Evolutionary conservation across 331 rosid genomes (phyloP), one percentile per base, ranked within the genome.

Genomic region (Malus hybrid): DNA sequence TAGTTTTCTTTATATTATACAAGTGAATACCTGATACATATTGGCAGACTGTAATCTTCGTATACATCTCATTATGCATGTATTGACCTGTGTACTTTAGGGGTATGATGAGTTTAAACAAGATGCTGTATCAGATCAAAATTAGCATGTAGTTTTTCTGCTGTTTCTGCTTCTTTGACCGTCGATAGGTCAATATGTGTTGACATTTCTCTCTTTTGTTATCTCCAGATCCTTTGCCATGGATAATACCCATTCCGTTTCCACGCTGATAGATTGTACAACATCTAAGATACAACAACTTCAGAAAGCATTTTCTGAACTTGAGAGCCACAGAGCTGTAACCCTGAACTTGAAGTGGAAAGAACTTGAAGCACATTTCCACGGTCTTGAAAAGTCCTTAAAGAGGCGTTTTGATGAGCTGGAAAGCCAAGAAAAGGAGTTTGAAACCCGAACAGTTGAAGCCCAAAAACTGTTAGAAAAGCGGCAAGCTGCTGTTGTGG

Each of bases 261-360:
- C 89, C 67, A 83, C 90, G 6, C 80, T 92, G 79, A 95, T 95
- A 34, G 96, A 88, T 78, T 90, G 91, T 75, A 92, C 99, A 24
- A 79, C 93, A 72, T 90, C 97, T 42, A 95, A 92, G 91, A 92
- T 95, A 79, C 96, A 87, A 73, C 99, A 95, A 85, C 97, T 95
- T 75, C 99, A 95, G 81, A 90, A 86, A 85, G 99, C 99, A 19
- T 94, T 94, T 85, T 97, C 99, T 83, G 99, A 94, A 83, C 99
- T 94, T 79, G 97, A 94, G 88, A 90, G 97, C 71, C 92, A 90
- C 84, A 84, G 96, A 69, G 93, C 98, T 7, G 84, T 95, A 52
- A 85, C 96, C 70, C 92, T 92, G 50, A 94, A 94, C 82, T 3
- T 94, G 85, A 94, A 90, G 84, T 92, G 99, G 99, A 94, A 92